Conservation (phyloP, 805 yeast species). For the Grigorovia transvaalensis region DNA sequence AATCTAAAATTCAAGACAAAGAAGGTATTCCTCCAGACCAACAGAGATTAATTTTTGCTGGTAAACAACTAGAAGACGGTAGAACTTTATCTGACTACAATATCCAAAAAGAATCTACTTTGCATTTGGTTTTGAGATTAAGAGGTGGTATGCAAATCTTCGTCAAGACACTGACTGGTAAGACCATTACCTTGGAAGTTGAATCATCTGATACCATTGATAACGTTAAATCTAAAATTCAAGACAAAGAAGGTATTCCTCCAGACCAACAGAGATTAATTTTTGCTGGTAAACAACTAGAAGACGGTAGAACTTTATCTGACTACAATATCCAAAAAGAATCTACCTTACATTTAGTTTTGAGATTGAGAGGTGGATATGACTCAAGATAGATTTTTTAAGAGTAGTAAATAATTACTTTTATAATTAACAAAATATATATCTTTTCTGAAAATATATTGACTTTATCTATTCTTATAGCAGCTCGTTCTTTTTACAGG, state of each 20-base stretch:
- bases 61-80: slow-evolving; percentile 64
- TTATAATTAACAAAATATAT: background rate
- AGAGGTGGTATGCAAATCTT: slow-evolving; percentile 50
- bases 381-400: slow-evolving; percentile 25
- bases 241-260: slow-evolving; percentile 61
- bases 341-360: slow-evolving; percentile 55
- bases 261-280: slow-evolving; percentile 61
- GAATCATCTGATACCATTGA: slow-evolving; percentile 92
- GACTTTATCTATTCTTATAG: background rate
- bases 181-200: slow-evolving; percentile 78
- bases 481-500: background rate
- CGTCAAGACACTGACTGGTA: slow-evolving; percentile 30
- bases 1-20: slow-evolving; percentile 63
- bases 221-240: slow-evolving; percentile 73
- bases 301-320: slow-evolving; percentile 58
- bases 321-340: slow-evolving; percentile 64
- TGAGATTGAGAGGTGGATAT: slow-evolving; percentile 67
- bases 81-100: slow-evolving; percentile 64
- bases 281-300: slow-evolving; percentile 55
- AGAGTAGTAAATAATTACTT: background rate
- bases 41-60: slow-evolving; percentile 60
- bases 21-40: slow-evolving; percentile 69
- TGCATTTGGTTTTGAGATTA: slow-evolving; percentile 61
- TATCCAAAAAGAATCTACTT: slow-evolving; percentile 61
- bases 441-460: background rate